Base-by-base conservation (phyloP, 345 rosid genomes). In the Lumnitzera racemosa region DNA sequence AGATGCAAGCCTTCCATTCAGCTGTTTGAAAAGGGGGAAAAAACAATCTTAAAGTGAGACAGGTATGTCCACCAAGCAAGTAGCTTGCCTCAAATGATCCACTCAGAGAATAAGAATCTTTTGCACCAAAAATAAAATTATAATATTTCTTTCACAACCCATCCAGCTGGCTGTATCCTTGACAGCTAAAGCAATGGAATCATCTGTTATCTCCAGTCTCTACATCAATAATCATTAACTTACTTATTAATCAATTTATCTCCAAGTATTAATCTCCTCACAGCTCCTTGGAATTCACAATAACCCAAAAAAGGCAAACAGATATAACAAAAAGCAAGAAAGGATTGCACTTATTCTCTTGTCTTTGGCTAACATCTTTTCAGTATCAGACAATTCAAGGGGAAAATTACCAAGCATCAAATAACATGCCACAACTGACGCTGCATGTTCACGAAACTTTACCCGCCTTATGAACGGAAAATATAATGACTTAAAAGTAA, bases 241-340 rank as follows among this genome's bases (percentile, higher is more conserved):
- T 36, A 57, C 17, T 41, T 23, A 57, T 36, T 24, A 41, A 36
- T n/a, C 41, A 41, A 57, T 8, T 8, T 16, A 57, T n/a, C 5
- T 50, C 60, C 12, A 13, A 50, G 24, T 53, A 23, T 55, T 49
- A 43, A 16, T 51, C 14, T 55, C 16, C 27, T 65, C 46, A 47
- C 48, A 27, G 51, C 58, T 68, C 69, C 50, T 74, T 56, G 74
- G 53, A 70, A 68, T 67, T 61, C 63, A 53, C 75, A 64, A 65
- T 72, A 62, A 68, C 61, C 61, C 50, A 59, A 62, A 12, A 36
- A 47, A 52, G 41, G 60, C 46, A 13, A 31, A 67, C 63, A 31
- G 53, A 48, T 17, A 57, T 57, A 41, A 43, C 60, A 57, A 57
- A 57, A 41, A 12, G 25, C 60, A 57, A 57, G 48, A 17, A 57